Evolutionary conservation across 805 yeast genomes (phyloP).

Genomic region (Wickerhamomyces subpelliculosus): DNA sequence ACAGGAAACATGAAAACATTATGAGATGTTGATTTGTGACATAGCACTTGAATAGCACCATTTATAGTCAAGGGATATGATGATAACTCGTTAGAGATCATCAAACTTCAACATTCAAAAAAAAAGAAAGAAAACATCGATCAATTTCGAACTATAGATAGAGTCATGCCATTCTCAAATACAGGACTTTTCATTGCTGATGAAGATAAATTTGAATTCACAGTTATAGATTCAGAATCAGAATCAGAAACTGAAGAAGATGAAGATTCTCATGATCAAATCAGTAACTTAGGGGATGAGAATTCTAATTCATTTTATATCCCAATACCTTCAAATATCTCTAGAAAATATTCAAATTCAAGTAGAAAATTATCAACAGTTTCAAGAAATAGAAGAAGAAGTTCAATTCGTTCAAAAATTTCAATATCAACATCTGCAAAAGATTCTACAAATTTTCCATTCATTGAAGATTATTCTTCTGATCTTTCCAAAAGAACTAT

Average conservation of each 20-base stretch:
- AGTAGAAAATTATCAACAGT: neutral
- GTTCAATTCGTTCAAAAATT: conserved; percentile 12
- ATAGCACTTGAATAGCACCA: too few relatives aligned
- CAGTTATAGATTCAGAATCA: neutral
- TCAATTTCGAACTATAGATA: too few relatives aligned
- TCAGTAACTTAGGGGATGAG: neutral
- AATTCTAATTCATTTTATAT: too few relatives aligned
- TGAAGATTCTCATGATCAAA: too few relatives aligned
- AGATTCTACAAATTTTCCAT: conserved; percentile 8
- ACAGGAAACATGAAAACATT: too few relatives aligned
- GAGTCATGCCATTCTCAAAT: too few relatives aligned
- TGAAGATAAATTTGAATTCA: neutral
- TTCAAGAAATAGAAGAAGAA: conserved; percentile 4
- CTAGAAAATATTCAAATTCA: too few relatives aligned
- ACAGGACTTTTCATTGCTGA: neutral
- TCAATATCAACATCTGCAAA: conserved; percentile 9
- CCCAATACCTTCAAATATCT: conserved; percentile 1
- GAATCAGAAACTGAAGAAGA: neutral
- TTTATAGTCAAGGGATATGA: too few relatives aligned
- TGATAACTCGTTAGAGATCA: too few relatives aligned
- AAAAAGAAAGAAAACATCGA: too few relatives aligned
- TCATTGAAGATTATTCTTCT: conserved; percentile 9
- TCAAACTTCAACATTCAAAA: too few relatives aligned
- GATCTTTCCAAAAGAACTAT: conserved; percentile 15
- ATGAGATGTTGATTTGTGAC: too few relatives aligned